Conservation (phyloP, 2,329 filamentous ascomycete genomes). For the Domatiomyces catenatus region DNA sequence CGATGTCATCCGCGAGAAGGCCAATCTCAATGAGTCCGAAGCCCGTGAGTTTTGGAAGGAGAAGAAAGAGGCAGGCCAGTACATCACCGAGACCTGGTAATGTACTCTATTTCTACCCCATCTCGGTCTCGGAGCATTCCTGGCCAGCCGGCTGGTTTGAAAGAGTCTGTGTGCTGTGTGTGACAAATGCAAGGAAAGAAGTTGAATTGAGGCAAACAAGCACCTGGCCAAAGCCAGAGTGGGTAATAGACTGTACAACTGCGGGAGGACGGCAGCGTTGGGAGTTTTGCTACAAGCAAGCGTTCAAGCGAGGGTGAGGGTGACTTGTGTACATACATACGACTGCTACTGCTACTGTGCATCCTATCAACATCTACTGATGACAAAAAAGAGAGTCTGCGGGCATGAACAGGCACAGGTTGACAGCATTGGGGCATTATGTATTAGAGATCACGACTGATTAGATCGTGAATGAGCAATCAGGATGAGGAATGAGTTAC, state of each 20-base stretch:
- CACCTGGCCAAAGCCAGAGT: not conserved
- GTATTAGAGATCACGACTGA: not conserved
- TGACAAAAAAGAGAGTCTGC: not conserved
- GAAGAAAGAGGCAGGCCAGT: constrained; percentile 86
- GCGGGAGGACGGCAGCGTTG: not conserved
- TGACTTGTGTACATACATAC: not conserved
- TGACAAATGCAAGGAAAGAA: too few species aligned
- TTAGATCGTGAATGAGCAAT: not conserved
- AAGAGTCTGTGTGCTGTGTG: too few species aligned
- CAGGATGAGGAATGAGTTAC: not conserved
- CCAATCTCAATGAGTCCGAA: constrained; percentile 66
- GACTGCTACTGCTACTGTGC: not conserved
- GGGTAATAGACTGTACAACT: not conserved
- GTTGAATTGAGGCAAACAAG: too few species aligned
- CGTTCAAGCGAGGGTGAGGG: not conserved
- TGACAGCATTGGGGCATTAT: not conserved
- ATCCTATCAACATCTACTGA: not conserved
- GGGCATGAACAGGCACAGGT: too few species aligned
- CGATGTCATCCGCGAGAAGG: constrained; percentile 85
- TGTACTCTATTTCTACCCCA: not conserved
- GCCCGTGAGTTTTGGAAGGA: constrained; percentile 76
- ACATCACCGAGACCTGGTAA: constrained; percentile 53
- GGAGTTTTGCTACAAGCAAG: not conserved
- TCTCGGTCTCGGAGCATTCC: too few species aligned
- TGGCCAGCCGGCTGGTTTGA: too few species aligned